Evolutionary conservation across 306 rosid genomes (phyloP).

Genomic region (Quercus parvula): DNA sequence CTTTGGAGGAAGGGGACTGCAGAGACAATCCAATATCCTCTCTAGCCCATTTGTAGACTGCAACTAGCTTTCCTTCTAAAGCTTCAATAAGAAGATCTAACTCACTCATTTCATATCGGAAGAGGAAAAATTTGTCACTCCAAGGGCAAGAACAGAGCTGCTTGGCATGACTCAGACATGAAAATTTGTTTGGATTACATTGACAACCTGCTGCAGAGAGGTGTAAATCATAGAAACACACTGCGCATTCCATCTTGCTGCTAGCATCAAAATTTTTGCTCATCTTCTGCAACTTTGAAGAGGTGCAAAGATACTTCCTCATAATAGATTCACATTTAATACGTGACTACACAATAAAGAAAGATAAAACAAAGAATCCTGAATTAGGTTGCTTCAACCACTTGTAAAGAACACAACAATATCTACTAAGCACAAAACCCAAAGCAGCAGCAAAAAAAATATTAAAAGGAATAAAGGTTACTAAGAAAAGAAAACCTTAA

Average conservation of each 20-base stretch:
- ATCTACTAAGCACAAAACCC: background rate
- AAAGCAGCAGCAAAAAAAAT: background rate
- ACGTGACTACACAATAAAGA: conserved; percentile 49
- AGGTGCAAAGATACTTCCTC: conserved; percentile 59
- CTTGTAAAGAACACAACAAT: conserved; percentile 8
- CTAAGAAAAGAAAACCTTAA: background rate
- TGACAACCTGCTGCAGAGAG: conserved; percentile 69
- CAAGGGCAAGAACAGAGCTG: conserved; percentile 80
- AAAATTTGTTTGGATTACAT: conserved; percentile 62
- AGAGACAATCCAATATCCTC: conserved; percentile 58
- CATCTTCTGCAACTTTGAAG: conserved; percentile 45
- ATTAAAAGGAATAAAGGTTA: background rate
- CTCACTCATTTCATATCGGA: conserved; percentile 56
- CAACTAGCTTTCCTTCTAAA: conserved; percentile 64
- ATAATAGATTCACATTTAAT: conserved; percentile 47
- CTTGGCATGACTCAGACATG: conserved; percentile 75
- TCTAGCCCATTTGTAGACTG: conserved; percentile 72
- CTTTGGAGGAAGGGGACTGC: conserved; percentile 28
- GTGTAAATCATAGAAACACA: conserved; percentile 70
- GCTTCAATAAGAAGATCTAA: conserved; percentile 73
- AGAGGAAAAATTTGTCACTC: conserved; percentile 46
- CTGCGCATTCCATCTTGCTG: conserved; percentile 65
- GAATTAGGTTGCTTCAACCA: conserved; percentile 10
- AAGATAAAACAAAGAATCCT: conserved; percentile 1
- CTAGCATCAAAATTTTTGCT: conserved; percentile 39